Conservation (phyloP, 352 stramenopile genomes). For the Phytophthora syringae region DNA sequence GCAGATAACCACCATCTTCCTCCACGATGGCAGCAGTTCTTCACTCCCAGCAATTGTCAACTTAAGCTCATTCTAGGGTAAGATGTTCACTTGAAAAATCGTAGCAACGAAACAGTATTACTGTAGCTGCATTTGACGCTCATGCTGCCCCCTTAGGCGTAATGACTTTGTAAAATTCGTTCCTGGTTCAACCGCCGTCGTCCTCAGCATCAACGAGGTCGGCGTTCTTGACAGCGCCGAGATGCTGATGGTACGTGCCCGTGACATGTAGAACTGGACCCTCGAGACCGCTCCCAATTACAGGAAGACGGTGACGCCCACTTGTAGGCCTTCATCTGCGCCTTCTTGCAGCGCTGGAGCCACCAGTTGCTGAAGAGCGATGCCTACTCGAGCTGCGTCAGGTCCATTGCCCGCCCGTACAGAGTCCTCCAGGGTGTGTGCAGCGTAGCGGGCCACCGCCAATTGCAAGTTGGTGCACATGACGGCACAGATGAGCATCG, state of each 20-base stretch:
- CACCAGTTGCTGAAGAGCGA: constrained; percentile 77
- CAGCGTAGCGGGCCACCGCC: constrained; percentile 70
- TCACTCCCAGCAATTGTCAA: no score
- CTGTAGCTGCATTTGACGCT: constrained; percentile 16
- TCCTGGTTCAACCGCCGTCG: constrained; percentile 20
- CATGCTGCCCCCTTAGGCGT: constrained; percentile 7
- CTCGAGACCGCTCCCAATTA: constrained; percentile 66
- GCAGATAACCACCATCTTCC: no score
- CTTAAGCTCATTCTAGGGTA: not conserved
- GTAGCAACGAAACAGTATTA: constrained; percentile 19
- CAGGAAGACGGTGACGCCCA: constrained; percentile 70
- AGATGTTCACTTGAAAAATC: not conserved
- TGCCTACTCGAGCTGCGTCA: constrained; percentile 51
- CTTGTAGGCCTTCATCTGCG: constrained; percentile 77
- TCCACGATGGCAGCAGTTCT: no score
- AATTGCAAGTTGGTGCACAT: constrained; percentile 75
- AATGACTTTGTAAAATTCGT: constrained; percentile 22
- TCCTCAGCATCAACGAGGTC: constrained; percentile 30
- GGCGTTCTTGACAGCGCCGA: constrained; percentile 31
- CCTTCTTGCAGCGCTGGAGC: constrained; percentile 66
- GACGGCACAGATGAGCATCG: no score
- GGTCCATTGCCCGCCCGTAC: constrained; percentile 54
- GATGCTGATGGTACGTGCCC: constrained; percentile 49
- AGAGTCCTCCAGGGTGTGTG: constrained; percentile 57
- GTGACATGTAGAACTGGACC: constrained; percentile 73